These are phyloP conservation scores for Mycena venus DNA, from an alignment of 768 basidiomycete species.

Conservation along the genomic window DNA sequence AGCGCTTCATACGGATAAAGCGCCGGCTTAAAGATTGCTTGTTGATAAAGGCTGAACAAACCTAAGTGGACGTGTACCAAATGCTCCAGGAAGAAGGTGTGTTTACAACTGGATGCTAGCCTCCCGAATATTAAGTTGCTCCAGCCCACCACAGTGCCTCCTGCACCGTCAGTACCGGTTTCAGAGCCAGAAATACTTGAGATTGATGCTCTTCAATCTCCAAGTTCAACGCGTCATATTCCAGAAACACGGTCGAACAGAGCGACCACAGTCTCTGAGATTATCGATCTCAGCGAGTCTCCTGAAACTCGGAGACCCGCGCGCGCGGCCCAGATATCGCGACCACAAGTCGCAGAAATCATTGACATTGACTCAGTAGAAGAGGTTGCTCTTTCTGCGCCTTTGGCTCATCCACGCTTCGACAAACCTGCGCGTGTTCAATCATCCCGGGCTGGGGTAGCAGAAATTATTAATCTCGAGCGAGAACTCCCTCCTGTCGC, in stretches of 20 bases:
- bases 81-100: slow-evolving; percentile 16
- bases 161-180: neutral
- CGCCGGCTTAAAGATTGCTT: neutral
- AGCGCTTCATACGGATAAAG: no score
- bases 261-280: neutral
- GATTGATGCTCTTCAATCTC: neutral
- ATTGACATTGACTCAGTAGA: slow-evolving; percentile 1
- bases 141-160: neutral
- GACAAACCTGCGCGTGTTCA: slow-evolving; percentile 3
- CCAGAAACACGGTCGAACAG: neutral
- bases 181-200: neutral
- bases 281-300: slow-evolving; percentile 17
- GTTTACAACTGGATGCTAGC: neutral
- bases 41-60: neutral
- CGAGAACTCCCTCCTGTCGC: neutral
- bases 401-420: neutral
- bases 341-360: neutral
- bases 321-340: neutral
- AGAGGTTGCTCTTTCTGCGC: neutral
- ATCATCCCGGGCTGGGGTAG: neutral
- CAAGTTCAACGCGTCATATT: neutral
- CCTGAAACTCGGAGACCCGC: neutral
- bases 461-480: slow-evolving; percentile 2
- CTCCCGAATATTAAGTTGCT: neutral
- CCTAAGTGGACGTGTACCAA: slow-evolving; percentile 10